Evolutionary conservation across 2,329 filamentous ascomycete genomes (phyloP).

Genomic region (Aspergillus sojae): DNA sequence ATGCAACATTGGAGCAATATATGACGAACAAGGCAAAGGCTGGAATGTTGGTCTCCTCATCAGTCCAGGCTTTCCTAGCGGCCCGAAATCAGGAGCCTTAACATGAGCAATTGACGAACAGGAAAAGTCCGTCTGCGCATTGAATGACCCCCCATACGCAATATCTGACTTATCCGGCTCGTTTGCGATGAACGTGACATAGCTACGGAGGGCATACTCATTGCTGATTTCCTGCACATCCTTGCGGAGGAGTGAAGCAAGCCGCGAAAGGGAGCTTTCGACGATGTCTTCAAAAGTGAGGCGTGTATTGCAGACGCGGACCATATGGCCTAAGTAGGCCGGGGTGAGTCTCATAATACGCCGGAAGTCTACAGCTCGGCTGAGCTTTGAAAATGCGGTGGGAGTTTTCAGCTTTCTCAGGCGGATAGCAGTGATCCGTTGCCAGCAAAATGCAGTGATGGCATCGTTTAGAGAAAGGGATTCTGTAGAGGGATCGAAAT

Average conservation of each 20-base stretch:
- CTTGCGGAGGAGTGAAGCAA: slow-evolving; percentile 9
- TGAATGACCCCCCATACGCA: slow-evolving; percentile 19
- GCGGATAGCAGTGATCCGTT: slow-evolving; percentile 15
- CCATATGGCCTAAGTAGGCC: slow-evolving; percentile 26
- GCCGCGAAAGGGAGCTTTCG: background rate
- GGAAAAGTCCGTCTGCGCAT: slow-evolving; percentile 17
- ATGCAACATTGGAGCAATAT: slow-evolving; percentile 12
- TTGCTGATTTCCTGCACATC: slow-evolving; percentile 6
- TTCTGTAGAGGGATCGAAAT: slow-evolving; percentile 3
- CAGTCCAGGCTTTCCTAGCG: slow-evolving; percentile 12
- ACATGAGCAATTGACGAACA: slow-evolving; percentile 22
- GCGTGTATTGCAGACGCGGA: slow-evolving; percentile 15
- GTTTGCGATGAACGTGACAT: slow-evolving; percentile 20
- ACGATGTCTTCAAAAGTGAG: slow-evolving; percentile 11
- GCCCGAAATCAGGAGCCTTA: slow-evolving; percentile 13
- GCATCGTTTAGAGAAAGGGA: slow-evolving; percentile 24
- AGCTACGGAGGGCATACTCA: slow-evolving; percentile 15
- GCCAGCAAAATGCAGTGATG: slow-evolving; percentile 25
- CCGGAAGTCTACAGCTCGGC: slow-evolving; percentile 24
- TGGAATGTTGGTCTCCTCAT: slow-evolving; percentile 14
- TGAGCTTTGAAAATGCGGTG: slow-evolving; percentile 11
- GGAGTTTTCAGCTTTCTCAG: background rate
- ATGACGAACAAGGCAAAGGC: slow-evolving; percentile 16
- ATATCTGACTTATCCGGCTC: slow-evolving; percentile 18
- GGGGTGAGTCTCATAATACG: slow-evolving; percentile 17